Evolutionary conservation across 2,329 filamentous ascomycete genomes (phyloP), one percentile per base, ranked within the genome.

Genomic region (Stemphylium vesicarium): DNA sequence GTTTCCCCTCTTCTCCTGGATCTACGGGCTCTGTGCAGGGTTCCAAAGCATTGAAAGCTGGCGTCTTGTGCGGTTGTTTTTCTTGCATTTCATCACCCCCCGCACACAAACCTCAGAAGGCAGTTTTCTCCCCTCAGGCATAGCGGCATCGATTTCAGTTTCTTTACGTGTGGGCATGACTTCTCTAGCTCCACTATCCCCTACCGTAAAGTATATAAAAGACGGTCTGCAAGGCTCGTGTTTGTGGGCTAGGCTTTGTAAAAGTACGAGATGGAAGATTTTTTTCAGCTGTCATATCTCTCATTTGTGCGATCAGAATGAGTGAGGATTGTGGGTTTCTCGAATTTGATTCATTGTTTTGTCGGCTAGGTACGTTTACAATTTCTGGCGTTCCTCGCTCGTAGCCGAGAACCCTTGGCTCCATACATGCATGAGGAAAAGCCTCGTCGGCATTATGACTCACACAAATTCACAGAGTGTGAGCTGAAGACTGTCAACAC

Each of bases 21-120:
- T 58, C 46, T 56, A 59, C 52, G 57, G 56, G 46, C 42, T 41
- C 43, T 49, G 33, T 38, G 51, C 35, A 38, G 51, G 53, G 45
- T 18, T 51, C 59, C 29, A 63, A 58, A 64, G 67, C 62, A 69
- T 67, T 64, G 60, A 63, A 51, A 62, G 64, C 60, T 61, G 70
- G 70, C 65, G 65, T 72, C 59, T 61, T 61, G 35, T 56, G 59
- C 67, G 57, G 60, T 55, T 46, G 59, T 67, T 58, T 63, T 56
- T 52, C 56, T 63, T 66, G 57, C 64, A 64, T 67, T 49, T 59
- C 55, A 57, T 44, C 45, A 63, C 47, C 53, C 53, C 52, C 52
- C 45, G 54, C 55, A 51, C 29, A 47, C 50, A 51, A 49, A 13
- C 43, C 45, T 47, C 59, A 32, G 44, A 42, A 35, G 31, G 26